Evolutionary conservation across 2,329 filamentous ascomycete species (phyloP), one percentile per base, ranked within the genome.

Genomic region (Neoscytalidium dimidiatum): DNA sequence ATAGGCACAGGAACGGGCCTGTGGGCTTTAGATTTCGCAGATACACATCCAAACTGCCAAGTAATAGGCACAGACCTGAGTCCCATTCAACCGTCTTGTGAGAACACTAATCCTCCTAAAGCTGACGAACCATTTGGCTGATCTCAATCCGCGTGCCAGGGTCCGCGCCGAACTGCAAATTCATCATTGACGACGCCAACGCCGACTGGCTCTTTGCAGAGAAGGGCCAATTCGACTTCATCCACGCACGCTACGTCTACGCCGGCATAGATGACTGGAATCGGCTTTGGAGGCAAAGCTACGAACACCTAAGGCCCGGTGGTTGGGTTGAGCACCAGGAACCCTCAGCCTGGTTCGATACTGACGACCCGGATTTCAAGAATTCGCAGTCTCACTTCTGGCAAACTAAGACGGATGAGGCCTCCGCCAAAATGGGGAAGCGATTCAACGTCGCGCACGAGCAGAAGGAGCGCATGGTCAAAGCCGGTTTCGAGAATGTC

Each of bases 121-220:
- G 17, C 29, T 23, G 31, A n/a, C 8, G 23, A n/a, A n/a, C n/a
- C n/a, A 13, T 28, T 2, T 64, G 66, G 11, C 66, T 66, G 11
- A 28, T 6, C 46, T 49, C 7, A 3, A 8, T 13, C 26, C 8
- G 17, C 11, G 33, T 28, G 3, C 9, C 14, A 58, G 56, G 77
- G 56, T 71, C 65, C 56, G 6, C 75, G 2, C 73, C 74, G 1
- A 77, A 77, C 52, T 76, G 74, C 64, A 72, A 72, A 31, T 77
- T 77, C 33, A 64, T 76, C 4, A 74, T 77, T 43, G 75, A 77
- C 44, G 74, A 77, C 56, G 72, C 68, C 31, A 72, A 74, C n/a
- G 80, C 84, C 51, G 80, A 85, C 7, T 90, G 88, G 88, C 73
- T 81, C 28, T 86, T 85, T n/a, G 13, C 56, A 8, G 76, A 79